phyloP scores from a whole-genome alignment of 345 rosid genomes.

The Theobroma cacao region DNA sequence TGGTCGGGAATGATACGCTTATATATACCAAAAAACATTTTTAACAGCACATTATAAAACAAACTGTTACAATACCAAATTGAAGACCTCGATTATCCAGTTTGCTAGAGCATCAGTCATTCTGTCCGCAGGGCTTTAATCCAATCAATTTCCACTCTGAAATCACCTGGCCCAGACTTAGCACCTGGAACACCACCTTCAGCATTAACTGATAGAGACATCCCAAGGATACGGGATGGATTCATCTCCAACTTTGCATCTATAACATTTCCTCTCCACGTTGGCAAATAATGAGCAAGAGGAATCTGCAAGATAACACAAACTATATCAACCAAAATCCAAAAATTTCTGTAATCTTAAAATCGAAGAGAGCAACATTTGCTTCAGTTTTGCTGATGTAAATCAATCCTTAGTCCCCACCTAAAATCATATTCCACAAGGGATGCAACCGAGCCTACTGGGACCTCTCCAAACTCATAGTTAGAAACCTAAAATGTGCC shows the following conservation, averaged over 20 bases:
- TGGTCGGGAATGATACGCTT: neutral
- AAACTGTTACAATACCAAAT: conserved; percentile 16
- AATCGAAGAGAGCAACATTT: neutral
- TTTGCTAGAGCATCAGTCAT: neutral
- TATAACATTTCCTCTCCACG: conserved; percentile 92
- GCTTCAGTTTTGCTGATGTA: neutral
- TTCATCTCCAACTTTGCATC: conserved; percentile 86
- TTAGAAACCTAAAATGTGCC: neutral
- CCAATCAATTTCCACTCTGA: conserved; percentile 79
- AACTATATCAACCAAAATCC: neutral
- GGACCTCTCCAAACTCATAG: neutral
- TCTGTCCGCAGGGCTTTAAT: conserved; percentile 57
- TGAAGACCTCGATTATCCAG: neutral
- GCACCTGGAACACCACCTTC: conserved; percentile 73
- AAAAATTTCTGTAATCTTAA: neutral
- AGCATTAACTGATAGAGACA: conserved; percentile 87
- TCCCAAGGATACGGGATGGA: conserved; percentile 68
- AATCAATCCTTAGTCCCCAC: neutral
- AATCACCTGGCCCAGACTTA: conserved; percentile 74
- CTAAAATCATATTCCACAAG: neutral
- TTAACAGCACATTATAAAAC: neutral
- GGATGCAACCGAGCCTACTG: neutral
- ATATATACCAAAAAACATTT: neutral
- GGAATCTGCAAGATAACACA: conserved; percentile 54
- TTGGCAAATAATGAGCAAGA: conserved; percentile 64